Conservation (phyloP, 1,139 yeast genomes). For the Scheffersomyces insectosa region DNA sequence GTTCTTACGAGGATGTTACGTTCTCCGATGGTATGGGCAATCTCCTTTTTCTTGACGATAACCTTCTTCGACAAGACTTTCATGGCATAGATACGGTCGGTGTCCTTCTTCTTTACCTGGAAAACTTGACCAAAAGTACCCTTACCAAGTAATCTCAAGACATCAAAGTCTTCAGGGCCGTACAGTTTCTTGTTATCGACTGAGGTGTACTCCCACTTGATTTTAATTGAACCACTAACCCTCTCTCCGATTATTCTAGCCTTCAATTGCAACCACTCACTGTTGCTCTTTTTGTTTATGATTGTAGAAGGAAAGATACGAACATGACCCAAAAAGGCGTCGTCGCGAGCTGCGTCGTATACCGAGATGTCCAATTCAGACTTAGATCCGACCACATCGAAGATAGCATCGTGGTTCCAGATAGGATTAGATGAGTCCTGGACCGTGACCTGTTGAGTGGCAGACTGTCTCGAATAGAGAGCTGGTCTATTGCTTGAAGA, state of each 20-base stretch:
- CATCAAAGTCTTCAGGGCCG: conserved; percentile 94
- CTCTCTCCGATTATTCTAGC: conserved; percentile 77
- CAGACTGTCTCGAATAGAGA: conserved; percentile 63
- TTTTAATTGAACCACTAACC: conserved; percentile 71
- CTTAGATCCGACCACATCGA: conserved; percentile 84
- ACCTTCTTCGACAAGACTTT: conserved; percentile 91
- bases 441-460: conserved; percentile 49
- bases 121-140: conserved; percentile 98
- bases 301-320: conserved; percentile 67
- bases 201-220: conserved; percentile 71
- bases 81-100: conserved; percentile 93
- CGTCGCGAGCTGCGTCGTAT: conserved; percentile 81
- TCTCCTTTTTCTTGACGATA: conserved; percentile 93
- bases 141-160: conserved; percentile 83
- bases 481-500: conserved; percentile 36
- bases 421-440: conserved; percentile 60
- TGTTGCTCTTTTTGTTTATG: conserved; percentile 31
- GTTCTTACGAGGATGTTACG: conserved; percentile 91
- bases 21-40: conserved; percentile 97
- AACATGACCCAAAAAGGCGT: conserved; percentile 83
- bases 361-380: conserved; percentile 85
- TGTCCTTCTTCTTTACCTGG: conserved; percentile 89
- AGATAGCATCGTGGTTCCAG: conserved; percentile 90
- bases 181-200: conserved; percentile 67
- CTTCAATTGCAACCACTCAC: conserved; percentile 73